Evolutionary conservation across 2,329 filamentous ascomycete species (phyloP), one percentile per base, ranked within the genome.

Genomic region (Penicillium oxalicum): DNA sequence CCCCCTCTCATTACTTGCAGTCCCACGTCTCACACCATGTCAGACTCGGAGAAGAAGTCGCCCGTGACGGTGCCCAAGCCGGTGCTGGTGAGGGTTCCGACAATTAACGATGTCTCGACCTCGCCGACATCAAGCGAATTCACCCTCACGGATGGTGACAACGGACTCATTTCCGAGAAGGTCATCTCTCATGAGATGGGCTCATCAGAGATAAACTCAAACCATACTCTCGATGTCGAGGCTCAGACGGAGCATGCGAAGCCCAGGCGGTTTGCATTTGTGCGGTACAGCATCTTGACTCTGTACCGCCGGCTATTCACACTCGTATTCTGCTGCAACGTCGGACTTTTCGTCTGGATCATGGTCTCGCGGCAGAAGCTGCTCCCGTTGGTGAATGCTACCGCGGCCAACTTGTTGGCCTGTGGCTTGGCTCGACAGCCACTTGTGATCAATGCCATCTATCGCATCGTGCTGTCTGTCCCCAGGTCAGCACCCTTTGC

Each of bases 391-490:
- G 69, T 72, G 34, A 74, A 74, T 46, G 73, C 72, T 18, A 62
- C 69, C 1, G 67, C 72, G 5, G 66, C 68, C 43, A 79, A 79
- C 54, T 53, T 79, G 45, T 62, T 74, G 3, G 70, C 68, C 3
- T 71, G 73, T 34, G 69, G 77, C 29, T 57, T 77, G 34, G 71
- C 77, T 44, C 74, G 77, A 48, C 76, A 79, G 58, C 77, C 77
- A 49, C 63, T 77, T 41, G 66, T 79, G n/a, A 72, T 79, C 61
- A 79, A 79, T 60, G 58, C 66, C 12, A 68, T 79, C 39, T 79
- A 77, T 58, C 58, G 63, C 44, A 51, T 71, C 9, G 73, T 75
- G 45, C 69, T 69, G 49, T 70, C 68, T 13, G 68, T 74, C 41
- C 74, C 74, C n/a, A 63, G 64, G 42, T 71, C 64, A 29, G 66